Conservation (phyloP, 2,329 filamentous ascomycete genomes). For the Trichoderma semiorbis region DNA sequence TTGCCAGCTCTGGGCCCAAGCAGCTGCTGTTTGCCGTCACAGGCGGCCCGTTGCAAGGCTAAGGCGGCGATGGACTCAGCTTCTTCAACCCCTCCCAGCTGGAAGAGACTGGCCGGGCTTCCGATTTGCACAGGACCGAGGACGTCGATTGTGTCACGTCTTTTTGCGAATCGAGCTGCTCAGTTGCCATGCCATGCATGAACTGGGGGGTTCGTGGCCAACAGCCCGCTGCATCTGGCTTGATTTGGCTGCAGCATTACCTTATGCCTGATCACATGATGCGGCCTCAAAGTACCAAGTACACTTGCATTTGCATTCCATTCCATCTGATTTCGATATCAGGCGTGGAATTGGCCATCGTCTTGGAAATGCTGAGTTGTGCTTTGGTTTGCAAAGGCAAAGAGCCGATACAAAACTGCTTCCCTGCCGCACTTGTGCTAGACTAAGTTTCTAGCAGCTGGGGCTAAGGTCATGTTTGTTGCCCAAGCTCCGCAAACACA, state of each 20-base stretch:
- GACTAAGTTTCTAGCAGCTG: not conserved
- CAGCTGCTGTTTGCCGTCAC: conserved; percentile 5
- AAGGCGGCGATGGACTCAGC: not conserved
- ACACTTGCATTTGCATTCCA: not conserved
- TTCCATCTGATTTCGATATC: not conserved
- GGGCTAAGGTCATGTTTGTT: not conserved
- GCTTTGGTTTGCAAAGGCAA: not conserved
- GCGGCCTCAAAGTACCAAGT: conserved; percentile 6
- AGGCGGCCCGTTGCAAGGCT: not conserved
- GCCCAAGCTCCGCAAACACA: conserved; percentile 1
- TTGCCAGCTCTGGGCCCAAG: not conserved
- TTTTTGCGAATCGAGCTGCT: not conserved
- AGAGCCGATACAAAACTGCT: not conserved
- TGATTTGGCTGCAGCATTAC: conserved; percentile 18
- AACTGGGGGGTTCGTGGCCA: conserved; percentile 12
- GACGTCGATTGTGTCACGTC: conserved; percentile 15
- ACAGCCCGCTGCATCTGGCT: conserved; percentile 16
- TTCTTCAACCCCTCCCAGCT: conserved; percentile 15
- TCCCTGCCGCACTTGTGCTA: not conserved
- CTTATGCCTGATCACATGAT: conserved; percentile 23
- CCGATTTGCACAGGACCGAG: not conserved
- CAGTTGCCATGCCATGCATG: conserved; percentile 6
- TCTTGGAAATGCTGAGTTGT: not conserved
- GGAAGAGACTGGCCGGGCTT: not conserved
- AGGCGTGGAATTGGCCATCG: not conserved